Evolutionary conservation across 2,329 filamentous ascomycete species (phyloP), one percentile per base, ranked within the genome.

Genomic region (Colletotrichum sp.): DNA sequence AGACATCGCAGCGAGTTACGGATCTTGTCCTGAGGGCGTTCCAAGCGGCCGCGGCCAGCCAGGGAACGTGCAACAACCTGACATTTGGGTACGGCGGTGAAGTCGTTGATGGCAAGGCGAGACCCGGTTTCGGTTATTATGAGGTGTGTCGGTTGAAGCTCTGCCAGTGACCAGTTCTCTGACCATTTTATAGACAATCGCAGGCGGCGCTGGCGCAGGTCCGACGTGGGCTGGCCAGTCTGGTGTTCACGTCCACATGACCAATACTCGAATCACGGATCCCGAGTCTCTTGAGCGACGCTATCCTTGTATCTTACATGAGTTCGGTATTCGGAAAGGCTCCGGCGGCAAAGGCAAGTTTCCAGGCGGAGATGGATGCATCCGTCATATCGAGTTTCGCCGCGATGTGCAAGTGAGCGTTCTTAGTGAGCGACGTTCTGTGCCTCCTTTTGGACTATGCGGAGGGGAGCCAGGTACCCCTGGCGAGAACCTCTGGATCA

Each of bases 1-100:
- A 51, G 43, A 51, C 81, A 6, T 81, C 78, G 13, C 81, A 83
- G 75, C 78, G 82, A 51, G 54, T 57, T 7, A 57, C 54, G 8
- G 54, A 57, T 29, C 54, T 57, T 18, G 54, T 57, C 5, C 54
- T 57, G 4, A 29, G 24, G 15, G 54, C 54, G 5, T 57, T 29
- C 3, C 54, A 57, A 1, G 54, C 54, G 1, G 54, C 54, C 4
- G 54, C 54, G 3, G 54, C 54, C 54, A 57, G 54, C 13, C 54
- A 57, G 9, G 54, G 54, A 9, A 57, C 54, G 5, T 57, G 54
- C 9, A 57, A 57, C 8, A 57, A 57, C 54, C 8, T 57, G 4
- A 57, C 54, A 3, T 57, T 57, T 18, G 24, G 54, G 3, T 57
- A 57, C 54, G 54, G 54, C 3, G 54, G 54, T 29, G 54, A 57